Evolutionary conservation across 148 eudicot species (phyloP).

Genomic region (Oxyria digyna): DNA sequence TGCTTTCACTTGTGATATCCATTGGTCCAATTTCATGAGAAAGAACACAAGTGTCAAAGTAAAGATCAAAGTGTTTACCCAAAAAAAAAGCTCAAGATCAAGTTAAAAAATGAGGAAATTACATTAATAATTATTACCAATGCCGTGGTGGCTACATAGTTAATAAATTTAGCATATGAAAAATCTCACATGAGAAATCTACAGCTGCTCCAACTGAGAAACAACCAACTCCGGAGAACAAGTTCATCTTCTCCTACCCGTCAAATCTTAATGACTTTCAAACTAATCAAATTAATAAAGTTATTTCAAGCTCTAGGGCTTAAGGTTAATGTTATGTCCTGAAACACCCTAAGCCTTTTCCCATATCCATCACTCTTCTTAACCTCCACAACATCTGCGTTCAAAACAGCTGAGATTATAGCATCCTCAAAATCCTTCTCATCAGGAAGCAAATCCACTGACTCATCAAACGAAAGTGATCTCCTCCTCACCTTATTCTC

Average conservation of each 20-base stretch:
- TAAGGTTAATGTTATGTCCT: slow-evolving; percentile 58
- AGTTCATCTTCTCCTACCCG: slow-evolving; percentile 2
- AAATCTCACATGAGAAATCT: background rate
- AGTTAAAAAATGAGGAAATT: background rate
- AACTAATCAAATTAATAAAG: background rate
- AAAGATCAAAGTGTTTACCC: no score
- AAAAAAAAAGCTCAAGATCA: no score
- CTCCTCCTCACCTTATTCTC: slow-evolving; percentile 55
- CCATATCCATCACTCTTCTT: slow-evolving; percentile 26
- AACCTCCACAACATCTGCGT: slow-evolving; percentile 18
- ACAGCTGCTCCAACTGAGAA: background rate
- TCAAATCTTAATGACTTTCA: background rate
- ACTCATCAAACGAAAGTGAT: slow-evolving; percentile 34
- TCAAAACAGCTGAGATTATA: slow-evolving; percentile 70
- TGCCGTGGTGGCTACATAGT: background rate
- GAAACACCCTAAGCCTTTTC: slow-evolving; percentile 71
- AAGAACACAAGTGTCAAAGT: no score
- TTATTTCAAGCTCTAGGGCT: slow-evolving; percentile 46
- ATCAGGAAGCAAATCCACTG: slow-evolving; percentile 59
- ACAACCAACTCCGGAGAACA: background rate
- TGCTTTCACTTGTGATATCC: no score
- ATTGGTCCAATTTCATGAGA: no score
- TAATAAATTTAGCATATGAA: background rate
- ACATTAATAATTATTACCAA: background rate
- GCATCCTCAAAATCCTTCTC: slow-evolving; percentile 88